Percentiles rank a stretch among this genome's conserved stretches.
Evolutionary conservation across 306 rosid genomes (phyloP).

Genomic region (Echinosophora koreensis): DNA sequence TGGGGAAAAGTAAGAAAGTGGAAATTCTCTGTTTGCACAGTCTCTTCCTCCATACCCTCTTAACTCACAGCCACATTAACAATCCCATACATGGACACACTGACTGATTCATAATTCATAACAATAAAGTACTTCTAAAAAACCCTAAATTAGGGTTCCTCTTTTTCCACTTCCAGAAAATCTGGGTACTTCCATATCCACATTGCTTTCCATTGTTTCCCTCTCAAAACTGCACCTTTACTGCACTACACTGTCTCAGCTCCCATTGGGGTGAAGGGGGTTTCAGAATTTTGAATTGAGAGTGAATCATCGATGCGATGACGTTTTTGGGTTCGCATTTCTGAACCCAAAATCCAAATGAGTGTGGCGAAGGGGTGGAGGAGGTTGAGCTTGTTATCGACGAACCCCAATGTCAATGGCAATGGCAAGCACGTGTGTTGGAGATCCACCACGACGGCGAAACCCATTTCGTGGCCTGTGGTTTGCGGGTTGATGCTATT

Average conservation of each 20-base stretch:
- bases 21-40: neutral
- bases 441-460: slow-evolving; percentile 57
- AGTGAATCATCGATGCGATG: slow-evolving; percentile 21
- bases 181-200: too few relatives aligned
- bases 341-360: slow-evolving; percentile 49
- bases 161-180: neutral
- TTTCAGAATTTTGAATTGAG: neutral
- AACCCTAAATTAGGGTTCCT: slow-evolving; percentile 54
- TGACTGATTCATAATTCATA: neutral
- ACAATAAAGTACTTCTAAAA: neutral
- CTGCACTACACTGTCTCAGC: neutral
- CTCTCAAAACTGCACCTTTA: neutral
- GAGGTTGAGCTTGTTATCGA: slow-evolving; percentile 60
- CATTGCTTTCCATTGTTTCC: neutral
- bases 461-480: slow-evolving; percentile 68
- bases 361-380: slow-evolving; percentile 64
- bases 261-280: neutral
- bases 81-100: too few relatives aligned
- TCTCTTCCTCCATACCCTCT: neutral
- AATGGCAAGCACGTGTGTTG: slow-evolving; percentile 52
- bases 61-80: neutral
- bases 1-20: too few relatives aligned
- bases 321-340: neutral
- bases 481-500: slow-evolving; percentile 92
- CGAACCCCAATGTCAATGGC: slow-evolving; percentile 48